Percentiles rank a stretch among this genome's conserved stretches.
Conservation (phyloP, 2,329 filamentous ascomycete genomes). For the Ceratocystis cacaofunesta region DNA sequence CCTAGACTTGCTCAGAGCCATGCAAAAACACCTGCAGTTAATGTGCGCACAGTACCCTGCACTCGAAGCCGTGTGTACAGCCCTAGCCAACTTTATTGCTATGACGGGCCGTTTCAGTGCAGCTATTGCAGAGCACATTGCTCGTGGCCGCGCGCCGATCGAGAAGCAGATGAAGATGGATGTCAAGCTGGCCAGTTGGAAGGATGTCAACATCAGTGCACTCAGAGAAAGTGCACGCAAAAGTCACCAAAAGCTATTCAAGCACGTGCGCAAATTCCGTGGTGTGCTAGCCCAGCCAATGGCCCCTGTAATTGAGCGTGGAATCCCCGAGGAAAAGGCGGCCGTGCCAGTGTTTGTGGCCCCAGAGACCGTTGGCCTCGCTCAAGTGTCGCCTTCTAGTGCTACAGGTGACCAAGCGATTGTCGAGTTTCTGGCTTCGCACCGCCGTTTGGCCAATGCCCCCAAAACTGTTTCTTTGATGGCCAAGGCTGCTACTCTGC, state of each 20-base stretch:
- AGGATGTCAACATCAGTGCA: conserved; percentile 87
- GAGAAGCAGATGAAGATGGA: conserved; percentile 89
- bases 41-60: conserved; percentile 38
- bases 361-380: conserved; percentile 5
- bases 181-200: conserved; percentile 91
- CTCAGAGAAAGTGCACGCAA: conserved; percentile 76
- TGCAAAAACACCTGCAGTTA: conserved; percentile 51
- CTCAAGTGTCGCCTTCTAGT: conserved; percentile 1
- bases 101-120: conserved; percentile 61
- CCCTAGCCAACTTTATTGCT: conserved; percentile 60
- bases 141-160: conserved; percentile 53
- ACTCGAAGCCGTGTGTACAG: conserved; percentile 44
- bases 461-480: conserved; percentile 60
- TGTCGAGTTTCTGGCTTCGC: conserved; percentile 23
- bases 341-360: conserved; percentile 17
- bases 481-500: conserved; percentile 43
- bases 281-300: conserved; percentile 62
- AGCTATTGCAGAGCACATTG: conserved; percentile 48
- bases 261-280: conserved; percentile 80
- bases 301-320: conserved; percentile 44
- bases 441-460: conserved; percentile 57
- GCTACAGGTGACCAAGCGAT: not conserved
- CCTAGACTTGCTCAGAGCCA: conserved; percentile 51
- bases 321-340: conserved; percentile 37
- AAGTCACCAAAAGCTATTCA: conserved; percentile 85